Evolutionary conservation across 1,139 yeast genomes (phyloP), one percentile per base, ranked within the genome.

Genomic region (Taphrina flavorubra): DNA sequence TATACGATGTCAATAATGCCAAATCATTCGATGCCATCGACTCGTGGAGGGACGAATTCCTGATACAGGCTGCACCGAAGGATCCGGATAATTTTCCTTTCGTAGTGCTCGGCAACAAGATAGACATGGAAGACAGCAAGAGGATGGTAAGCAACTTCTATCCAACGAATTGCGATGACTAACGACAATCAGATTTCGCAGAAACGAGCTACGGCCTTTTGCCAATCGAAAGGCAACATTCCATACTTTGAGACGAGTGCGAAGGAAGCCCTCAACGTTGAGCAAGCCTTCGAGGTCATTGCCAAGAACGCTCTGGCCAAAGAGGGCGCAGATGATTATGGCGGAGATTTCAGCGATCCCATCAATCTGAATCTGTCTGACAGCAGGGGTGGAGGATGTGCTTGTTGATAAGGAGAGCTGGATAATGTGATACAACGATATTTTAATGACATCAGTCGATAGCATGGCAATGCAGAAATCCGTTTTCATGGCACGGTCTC

Each of bases 61-160:
- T 94, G 73, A 87, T 94, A 69, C 98, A 94, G 78, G 95, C 97
- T 60, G 92, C 91, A 76, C 96, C 95, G 44, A 84, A 88, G 65
- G 95, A 94, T 75, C 98, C 98, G 0, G 97, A 90, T 72, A 90
- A 89, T 75, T 94, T 94, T 82, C 98, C 98, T 1, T 94, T 94
- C 79, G 95, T 92, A 69, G 90, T 92, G 68, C 84, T 94, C 75
- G 99, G 98, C 65, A 94, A 94, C 79, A 94, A 94, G 81, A 87
- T 94, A 70, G 99, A 94, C 78, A 91, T 91, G 51, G 98, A 94
- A 76, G 99, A 94, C 75, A 84, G 88, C 73, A 91, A 92, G 79
- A 87, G 96, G 74, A 87, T 87, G 65, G 91, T 94, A 65, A 44
- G 18, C 47, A 44, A 13, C 2, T 18, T 44, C 18, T 44, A 2